These are phyloP conservation scores for Musa beccarii DNA, from an alignment of 176 grass and related monocot genomes.

Conservation along the genomic window DNA sequence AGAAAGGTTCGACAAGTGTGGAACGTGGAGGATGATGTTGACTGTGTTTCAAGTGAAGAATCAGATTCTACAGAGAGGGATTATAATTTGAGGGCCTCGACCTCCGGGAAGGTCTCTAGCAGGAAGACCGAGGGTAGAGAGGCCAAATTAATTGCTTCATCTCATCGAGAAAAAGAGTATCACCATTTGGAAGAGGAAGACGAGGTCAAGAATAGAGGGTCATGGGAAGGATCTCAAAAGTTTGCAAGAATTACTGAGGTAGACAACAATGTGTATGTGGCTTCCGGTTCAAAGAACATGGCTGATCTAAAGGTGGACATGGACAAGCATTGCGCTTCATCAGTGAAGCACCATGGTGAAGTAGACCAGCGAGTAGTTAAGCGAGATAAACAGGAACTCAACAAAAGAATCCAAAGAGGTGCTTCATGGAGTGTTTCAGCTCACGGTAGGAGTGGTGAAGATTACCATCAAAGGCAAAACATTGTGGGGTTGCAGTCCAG, in stretches of 20 bases:
- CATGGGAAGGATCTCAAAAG: neutral
- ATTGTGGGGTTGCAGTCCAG: neutral
- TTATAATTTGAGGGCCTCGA: neutral
- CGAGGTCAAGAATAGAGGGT: neutral
- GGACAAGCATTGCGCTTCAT: constrained; percentile 4
- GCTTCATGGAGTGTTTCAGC: neutral
- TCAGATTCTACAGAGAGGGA: neutral
- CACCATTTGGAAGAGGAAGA: neutral
- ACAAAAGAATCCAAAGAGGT: neutral
- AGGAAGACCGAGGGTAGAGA: neutral
- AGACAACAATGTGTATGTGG: neutral
- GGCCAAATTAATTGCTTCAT: neutral
- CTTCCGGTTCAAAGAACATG: neutral
- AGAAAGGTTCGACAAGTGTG: neutral
- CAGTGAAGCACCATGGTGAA: neutral
- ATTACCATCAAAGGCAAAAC: neutral
- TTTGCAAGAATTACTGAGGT: neutral
- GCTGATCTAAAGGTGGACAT: neutral
- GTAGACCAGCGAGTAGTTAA: neutral
- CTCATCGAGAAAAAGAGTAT: neutral
- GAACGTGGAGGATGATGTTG: neutral
- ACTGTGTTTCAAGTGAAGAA: neutral
- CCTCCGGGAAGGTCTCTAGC: neutral
- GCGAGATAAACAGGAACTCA: neutral
- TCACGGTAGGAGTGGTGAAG: neutral